Percentiles rank a stretch among this genome's conserved stretches.
These are phyloP conservation scores for Parafenestella ontariensis DNA, from an alignment of 2,329 filamentous ascomycete genomes.

Conservation along the genomic window DNA sequence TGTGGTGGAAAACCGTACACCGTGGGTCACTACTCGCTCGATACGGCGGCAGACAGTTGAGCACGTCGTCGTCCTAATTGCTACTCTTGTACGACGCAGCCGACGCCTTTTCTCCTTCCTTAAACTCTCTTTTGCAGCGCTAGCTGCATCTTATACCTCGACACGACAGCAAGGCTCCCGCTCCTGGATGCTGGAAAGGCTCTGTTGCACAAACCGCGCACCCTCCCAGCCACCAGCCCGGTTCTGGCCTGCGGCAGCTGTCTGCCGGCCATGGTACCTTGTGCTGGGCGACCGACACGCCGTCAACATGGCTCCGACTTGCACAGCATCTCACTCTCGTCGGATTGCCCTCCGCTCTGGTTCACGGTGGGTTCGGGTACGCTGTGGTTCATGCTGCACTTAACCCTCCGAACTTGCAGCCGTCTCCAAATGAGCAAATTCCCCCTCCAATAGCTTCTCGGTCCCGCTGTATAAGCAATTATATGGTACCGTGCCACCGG, in stretches of 20 bases:
- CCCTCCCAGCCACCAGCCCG: constrained; percentile 41
- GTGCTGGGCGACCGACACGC: constrained; percentile 31
- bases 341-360: constrained; percentile 35
- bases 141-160: constrained; percentile 28
- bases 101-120: constrained; percentile 31
- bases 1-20: constrained; percentile 19
- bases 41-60: neutral
- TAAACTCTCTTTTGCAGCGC: constrained; percentile 34
- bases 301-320: constrained; percentile 35
- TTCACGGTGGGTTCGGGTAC: constrained; percentile 10
- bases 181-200: constrained; percentile 37
- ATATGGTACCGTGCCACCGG: constrained; percentile 40
- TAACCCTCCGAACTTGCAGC: constrained; percentile 27
- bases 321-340: constrained; percentile 33
- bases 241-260: constrained; percentile 44
- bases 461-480: constrained; percentile 29
- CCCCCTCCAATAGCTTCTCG: constrained; percentile 26
- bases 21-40: constrained; percentile 32
- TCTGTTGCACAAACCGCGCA: constrained; percentile 29
- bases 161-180: constrained; percentile 27
- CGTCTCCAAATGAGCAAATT: constrained; percentile 7
- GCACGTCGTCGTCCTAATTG: constrained; percentile 11
- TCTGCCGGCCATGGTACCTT: constrained; percentile 38
- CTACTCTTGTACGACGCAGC: constrained; percentile 35
- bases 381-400: constrained; percentile 23